phyloP scores from a whole-genome alignment of 164 flowering plant genomes.

The Pachysandra terminalis region DNA sequence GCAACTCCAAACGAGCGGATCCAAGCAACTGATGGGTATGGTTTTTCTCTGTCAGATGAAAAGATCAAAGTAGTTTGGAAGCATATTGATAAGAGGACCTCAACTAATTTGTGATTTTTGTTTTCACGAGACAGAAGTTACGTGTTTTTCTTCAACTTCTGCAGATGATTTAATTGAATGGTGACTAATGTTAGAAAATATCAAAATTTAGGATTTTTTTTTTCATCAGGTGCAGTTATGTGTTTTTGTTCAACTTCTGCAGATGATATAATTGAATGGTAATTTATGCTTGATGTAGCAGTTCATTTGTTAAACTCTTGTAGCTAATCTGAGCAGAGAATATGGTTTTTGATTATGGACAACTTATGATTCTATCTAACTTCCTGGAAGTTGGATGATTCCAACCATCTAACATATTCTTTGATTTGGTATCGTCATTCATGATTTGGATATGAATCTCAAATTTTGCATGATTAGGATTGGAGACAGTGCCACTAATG shows the following conservation, averaged over 20 bases:
- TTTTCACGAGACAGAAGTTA: too few species aligned
- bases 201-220: background rate
- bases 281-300: too few species aligned
- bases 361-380: too few species aligned
- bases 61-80: background rate
- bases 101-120: too few species aligned
- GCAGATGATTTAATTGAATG: too few species aligned
- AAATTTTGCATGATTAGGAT: background rate
- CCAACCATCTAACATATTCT: background rate
- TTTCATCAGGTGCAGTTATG: background rate
- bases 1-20: conserved; percentile 79
- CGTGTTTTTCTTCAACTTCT: too few species aligned
- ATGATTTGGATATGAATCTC: background rate
- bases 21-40: conserved; percentile 81
- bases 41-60: background rate
- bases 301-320: too few species aligned
- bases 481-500: background rate
- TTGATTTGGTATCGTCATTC: background rate
- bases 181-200: too few species aligned
- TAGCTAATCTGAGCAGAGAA: too few species aligned
- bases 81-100: background rate
- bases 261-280: background rate
- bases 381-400: background rate
- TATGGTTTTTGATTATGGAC: too few species aligned
- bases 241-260: background rate